Base-by-base conservation (phyloP, 768 basidiomycete genomes). In the Leccinum incarnatum region DNA sequence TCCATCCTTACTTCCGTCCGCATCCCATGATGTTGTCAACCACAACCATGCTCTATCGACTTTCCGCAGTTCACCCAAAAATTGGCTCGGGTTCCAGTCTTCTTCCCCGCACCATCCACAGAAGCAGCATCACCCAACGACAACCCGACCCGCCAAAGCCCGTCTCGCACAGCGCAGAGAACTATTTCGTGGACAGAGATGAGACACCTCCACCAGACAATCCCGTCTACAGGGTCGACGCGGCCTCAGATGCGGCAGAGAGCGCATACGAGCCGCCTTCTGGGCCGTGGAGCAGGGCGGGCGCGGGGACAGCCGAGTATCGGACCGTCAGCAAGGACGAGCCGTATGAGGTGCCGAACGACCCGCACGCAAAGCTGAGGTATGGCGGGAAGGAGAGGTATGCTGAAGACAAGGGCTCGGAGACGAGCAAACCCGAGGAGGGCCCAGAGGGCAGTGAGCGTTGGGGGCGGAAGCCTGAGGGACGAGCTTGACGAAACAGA, bases 191-290 rank as follows among this genome's bases (percentile, higher is more conserved):
- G 59, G 81, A 83, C 36, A 67, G 75, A 34, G 82, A 83, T 65
- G 68, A 74, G 21, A 75, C 76, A 1, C 77, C 80, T 4, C 76
- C 79, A 1, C 56, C 68, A 2, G 75, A 79, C 51, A 58, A 75
- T n/a, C 74, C 67, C 5, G 70, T 80, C 53, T 77, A 81, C 68
- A 70, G 76, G n/a, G 76, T 84, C 32, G 82, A 83, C 53, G 69
- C 78, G 1, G 60, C 68, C 4, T 78, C 78, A 3, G 77, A 80
- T 51, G 70, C 69, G 2, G 78, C 74, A 0, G 77, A 82, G 65
- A 76, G 76, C 36, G 81, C 83, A 3, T 74, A 81, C 56, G 82
- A 84, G 56, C 72, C 79, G 2, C 79, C 81, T 7, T 77, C 81
- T 4, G 78, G 79, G 0, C 68, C 72, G 7, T 82, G 74, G 74